Evolutionary conservation across 2,329 filamentous ascomycete species (phyloP).

Genomic region (Neospermospora avenae): DNA sequence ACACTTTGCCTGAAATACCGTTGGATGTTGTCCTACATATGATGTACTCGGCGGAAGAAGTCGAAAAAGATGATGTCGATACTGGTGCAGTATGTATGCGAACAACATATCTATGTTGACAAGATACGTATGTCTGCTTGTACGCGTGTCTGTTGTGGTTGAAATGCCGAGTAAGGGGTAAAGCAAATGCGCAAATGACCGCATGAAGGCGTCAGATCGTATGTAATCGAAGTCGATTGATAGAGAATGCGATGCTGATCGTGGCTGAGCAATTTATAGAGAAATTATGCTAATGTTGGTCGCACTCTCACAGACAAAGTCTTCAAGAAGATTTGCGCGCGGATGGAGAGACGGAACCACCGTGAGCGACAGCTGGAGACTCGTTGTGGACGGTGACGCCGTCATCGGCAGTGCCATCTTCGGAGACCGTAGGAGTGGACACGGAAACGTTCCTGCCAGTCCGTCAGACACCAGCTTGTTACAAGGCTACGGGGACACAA

Average conservation of each 20-base stretch:
- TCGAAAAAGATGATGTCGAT: constrained; percentile 32
- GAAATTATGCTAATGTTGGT: constrained; percentile 1
- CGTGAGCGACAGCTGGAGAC: constrained; percentile 31
- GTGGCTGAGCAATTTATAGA: constrained; percentile 7
- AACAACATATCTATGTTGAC: constrained; percentile 29
- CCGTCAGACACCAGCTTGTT: not conserved
- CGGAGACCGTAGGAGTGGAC: constrained; percentile 33
- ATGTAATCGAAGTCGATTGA: constrained; percentile 12
- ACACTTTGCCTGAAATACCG: constrained; percentile 29
- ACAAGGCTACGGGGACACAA: constrained; percentile 7
- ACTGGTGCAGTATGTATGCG: constrained; percentile 25
- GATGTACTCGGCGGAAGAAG: constrained; percentile 30
- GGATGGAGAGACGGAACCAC: constrained; percentile 30
- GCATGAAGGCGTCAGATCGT: constrained; percentile 17
- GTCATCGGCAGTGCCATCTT: constrained; percentile 35
- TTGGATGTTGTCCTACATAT: constrained; percentile 19
- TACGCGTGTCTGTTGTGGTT: constrained; percentile 26
- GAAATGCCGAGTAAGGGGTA: constrained; percentile 23
- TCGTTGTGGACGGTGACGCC: constrained; percentile 33
- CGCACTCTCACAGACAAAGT: not conserved
- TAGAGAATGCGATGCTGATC: constrained; percentile 14
- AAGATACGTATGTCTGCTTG: constrained; percentile 29
- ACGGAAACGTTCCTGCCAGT: constrained; percentile 18
- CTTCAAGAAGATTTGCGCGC: constrained; percentile 29
- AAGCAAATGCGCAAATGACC: constrained; percentile 24